Conservation (phyloP, 345 rosid genomes). For the Sisymbrium irio region DNA sequence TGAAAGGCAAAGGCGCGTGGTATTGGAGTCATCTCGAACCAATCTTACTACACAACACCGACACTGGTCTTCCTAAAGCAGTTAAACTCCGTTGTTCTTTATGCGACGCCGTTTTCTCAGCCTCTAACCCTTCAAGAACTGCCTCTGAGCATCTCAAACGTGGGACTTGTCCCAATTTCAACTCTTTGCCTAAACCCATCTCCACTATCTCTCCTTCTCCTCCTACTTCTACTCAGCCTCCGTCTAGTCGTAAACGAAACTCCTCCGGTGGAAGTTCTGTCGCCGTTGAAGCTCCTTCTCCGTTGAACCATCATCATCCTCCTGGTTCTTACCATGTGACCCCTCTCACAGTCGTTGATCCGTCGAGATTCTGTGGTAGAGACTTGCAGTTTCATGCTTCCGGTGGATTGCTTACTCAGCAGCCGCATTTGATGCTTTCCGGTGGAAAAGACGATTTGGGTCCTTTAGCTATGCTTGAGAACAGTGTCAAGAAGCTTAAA, state of each 20-base stretch:
- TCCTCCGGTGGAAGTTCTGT: constrained; percentile 29
- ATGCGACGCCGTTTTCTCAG: constrained; percentile 96
- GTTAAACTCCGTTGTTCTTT: constrained; percentile 94
- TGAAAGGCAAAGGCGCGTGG: constrained; percentile 99
- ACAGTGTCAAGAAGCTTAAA: constrained; percentile 92
- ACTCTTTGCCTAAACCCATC: constrained; percentile 66
- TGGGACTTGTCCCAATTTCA: constrained; percentile 88
- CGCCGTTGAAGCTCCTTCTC: constrained; percentile 21
- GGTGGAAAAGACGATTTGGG: constrained; percentile 97
- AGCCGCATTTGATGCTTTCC: constrained; percentile 81
- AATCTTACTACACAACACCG: constrained; percentile 71
- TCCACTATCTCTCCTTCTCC: constrained; percentile 46
- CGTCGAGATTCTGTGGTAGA: constrained; percentile 47
- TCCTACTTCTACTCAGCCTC: constrained; percentile 12
- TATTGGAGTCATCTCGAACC: constrained; percentile 99
- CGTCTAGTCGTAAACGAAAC: constrained; percentile 56
- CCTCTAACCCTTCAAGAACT: constrained; percentile 95
- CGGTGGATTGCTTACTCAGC: constrained; percentile 34
- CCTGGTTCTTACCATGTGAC: constrained; percentile 48
- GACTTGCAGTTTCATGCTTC: constrained; percentile 26
- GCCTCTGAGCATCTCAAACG: constrained; percentile 99
- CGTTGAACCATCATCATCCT: constrained; percentile 23
- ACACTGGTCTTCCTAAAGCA: constrained; percentile 86
- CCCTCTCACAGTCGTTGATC: constrained; percentile 75
- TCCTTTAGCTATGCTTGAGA: constrained; percentile 90